Conservation (phyloP, 345 rosid genomes). For the Viola odorata region DNA sequence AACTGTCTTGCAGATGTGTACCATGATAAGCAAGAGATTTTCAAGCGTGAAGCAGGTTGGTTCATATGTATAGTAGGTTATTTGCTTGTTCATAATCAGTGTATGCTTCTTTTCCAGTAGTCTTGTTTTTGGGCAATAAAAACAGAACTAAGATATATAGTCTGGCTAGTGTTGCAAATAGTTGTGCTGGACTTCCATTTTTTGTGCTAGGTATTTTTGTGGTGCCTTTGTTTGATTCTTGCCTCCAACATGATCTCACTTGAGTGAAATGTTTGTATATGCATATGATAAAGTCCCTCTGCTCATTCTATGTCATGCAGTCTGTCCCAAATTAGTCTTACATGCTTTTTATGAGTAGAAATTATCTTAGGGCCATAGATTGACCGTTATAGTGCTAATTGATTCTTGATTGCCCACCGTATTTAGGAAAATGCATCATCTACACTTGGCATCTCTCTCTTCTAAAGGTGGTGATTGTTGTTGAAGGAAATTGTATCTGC, state of each 20-base stretch:
- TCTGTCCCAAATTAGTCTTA: too few relatives aligned
- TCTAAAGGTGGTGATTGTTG: background rate
- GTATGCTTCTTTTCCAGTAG: background rate
- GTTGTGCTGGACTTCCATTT: too few relatives aligned
- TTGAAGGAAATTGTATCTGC: background rate
- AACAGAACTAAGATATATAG: background rate
- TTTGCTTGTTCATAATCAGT: too few relatives aligned
- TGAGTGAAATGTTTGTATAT: background rate
- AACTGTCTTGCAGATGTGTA: constrained; percentile 62
- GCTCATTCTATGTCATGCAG: background rate
- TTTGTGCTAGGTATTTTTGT: too few relatives aligned
- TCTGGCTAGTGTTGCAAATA: too few relatives aligned
- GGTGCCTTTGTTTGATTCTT: too few relatives aligned
- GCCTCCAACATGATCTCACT: background rate
- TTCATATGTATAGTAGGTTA: background rate
- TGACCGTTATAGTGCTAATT: background rate
- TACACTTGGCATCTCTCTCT: background rate
- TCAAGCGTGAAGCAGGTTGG: constrained; percentile 87
- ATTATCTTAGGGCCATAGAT: too few relatives aligned
- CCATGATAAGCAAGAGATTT: constrained; percentile 72
- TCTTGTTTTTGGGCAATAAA: background rate
- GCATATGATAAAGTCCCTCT: background rate
- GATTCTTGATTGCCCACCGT: background rate
- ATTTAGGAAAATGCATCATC: too few relatives aligned
- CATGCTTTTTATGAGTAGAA: too few relatives aligned